Evolutionary conservation across 75 land plant species (phyloP).

Genomic region (Cupressus sempervirens): DNA sequence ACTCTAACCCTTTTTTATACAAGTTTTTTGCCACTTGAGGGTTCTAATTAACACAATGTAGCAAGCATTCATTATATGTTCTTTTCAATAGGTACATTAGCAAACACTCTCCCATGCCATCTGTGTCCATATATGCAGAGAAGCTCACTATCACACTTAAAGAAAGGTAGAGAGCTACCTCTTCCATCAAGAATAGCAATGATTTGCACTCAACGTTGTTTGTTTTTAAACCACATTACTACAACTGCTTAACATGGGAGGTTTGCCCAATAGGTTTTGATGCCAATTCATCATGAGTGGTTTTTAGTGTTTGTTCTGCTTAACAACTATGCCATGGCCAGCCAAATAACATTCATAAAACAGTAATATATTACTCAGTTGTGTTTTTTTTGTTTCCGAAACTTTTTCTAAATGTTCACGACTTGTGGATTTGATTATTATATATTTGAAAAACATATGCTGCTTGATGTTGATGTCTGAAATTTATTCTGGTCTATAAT

Average conservation of each 20-base stretch:
- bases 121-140: neutral
- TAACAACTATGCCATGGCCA: neutral
- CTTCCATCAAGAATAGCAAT: neutral
- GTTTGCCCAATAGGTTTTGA: neutral
- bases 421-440: neutral
- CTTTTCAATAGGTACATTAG: neutral
- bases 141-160: neutral
- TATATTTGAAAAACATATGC: constrained; percentile 7
- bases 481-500: constrained; percentile 12
- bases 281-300: neutral
- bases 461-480: constrained; percentile 10
- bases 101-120: neutral
- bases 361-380: neutral
- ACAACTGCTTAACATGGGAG: neutral
- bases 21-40: no score
- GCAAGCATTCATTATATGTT: neutral
- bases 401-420: neutral
- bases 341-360: neutral
- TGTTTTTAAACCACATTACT: neutral
- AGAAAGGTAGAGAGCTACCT: neutral
- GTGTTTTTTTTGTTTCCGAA: neutral
- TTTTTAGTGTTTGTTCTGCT: neutral
- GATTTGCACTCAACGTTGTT: neutral
- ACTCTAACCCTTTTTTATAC: no score
- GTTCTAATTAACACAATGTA: no score